phyloP scores from a whole-genome alignment of 768 basidiomycete species.

The Arthromyces matolae region DNA sequence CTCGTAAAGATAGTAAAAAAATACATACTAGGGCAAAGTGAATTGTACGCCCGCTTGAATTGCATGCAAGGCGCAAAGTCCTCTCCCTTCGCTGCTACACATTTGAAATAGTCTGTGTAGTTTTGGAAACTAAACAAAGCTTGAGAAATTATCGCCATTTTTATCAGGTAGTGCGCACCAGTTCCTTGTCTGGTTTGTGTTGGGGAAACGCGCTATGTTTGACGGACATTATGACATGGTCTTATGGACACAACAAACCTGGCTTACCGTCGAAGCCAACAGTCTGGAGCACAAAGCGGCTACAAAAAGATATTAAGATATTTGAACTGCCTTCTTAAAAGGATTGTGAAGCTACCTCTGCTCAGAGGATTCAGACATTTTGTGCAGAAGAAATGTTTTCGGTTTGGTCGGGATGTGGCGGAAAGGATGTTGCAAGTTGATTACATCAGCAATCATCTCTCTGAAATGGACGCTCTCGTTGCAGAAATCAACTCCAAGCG shows the following conservation, averaged over 20 bases:
- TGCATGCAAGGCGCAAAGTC: slow-evolving; percentile 99
- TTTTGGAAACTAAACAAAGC: slow-evolving; percentile 73
- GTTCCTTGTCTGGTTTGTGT: slow-evolving; percentile 93
- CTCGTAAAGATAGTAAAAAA: slow-evolving; percentile 2
- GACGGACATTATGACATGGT: slow-evolving; percentile 5
- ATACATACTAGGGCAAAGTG: slow-evolving; percentile 93
- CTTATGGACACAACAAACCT: slow-evolving; percentile 17
- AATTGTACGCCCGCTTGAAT: slow-evolving; percentile 94
- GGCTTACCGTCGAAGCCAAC: slow-evolving; percentile 84
- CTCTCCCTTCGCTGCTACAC: slow-evolving; percentile 94
- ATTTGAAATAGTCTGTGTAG: slow-evolving; percentile 99
- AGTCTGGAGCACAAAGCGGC: slow-evolving; percentile 89
- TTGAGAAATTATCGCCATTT: neutral
- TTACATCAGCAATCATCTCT: slow-evolving; percentile 34
- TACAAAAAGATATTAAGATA: slow-evolving; percentile 28
- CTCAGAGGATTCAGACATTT: slow-evolving; percentile 66
- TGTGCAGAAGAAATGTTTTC: too few relatives aligned
- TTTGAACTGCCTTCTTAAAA: neutral
- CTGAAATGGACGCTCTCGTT: slow-evolving; percentile 82
- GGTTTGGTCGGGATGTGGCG: slow-evolving; percentile 37
- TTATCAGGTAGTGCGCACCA: slow-evolving; percentile 44
- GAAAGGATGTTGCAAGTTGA: slow-evolving; percentile 23
- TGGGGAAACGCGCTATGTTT: slow-evolving; percentile 76
- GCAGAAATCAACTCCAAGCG: slow-evolving; percentile 87
- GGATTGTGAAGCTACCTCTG: slow-evolving; percentile 15